These are phyloP conservation scores for Flueggea neowawraea DNA, from an alignment of 441 rosid species.

Conservation along the genomic window DNA sequence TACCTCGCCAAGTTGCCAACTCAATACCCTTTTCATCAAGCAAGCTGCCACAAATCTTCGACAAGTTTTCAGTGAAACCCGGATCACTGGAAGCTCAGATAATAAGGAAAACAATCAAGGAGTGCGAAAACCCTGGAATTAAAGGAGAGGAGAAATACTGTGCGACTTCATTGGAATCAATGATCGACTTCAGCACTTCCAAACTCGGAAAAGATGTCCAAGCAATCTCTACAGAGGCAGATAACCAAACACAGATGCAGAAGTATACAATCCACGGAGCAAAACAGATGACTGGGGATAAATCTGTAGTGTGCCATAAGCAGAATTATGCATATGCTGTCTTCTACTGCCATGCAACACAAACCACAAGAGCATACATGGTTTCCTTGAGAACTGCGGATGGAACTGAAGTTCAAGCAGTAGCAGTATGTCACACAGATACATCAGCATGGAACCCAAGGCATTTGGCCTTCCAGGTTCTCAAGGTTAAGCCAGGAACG, in stretches of 20 bases:
- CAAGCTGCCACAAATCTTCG: slow-evolving; percentile 44
- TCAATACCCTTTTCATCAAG: slow-evolving; percentile 64
- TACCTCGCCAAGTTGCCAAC: slow-evolving; percentile 49
- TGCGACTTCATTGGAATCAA: slow-evolving; percentile 73
- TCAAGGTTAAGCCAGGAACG: slow-evolving; percentile 77
- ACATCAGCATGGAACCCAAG: slow-evolving; percentile 90
- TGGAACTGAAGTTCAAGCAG: slow-evolving; percentile 59
- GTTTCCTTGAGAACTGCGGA: slow-evolving; percentile 58
- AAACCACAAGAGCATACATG: slow-evolving; percentile 40
- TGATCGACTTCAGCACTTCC: slow-evolving; percentile 62
- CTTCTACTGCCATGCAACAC: slow-evolving; percentile 73
- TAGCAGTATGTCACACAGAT: slow-evolving; percentile 76
- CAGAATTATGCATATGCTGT: slow-evolving; percentile 66
- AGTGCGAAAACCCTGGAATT: slow-evolving; percentile 57
- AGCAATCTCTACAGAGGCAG: slow-evolving; percentile 52
- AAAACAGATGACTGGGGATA: slow-evolving; percentile 32
- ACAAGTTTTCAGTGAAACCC: slow-evolving; percentile 36
- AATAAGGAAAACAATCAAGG: slow-evolving; percentile 58
- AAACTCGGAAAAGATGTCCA: slow-evolving; percentile 49
- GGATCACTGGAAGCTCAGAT: slow-evolving; percentile 54
- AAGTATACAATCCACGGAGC: slow-evolving; percentile 38
- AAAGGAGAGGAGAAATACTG: slow-evolving; percentile 67
- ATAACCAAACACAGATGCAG: slow-evolving; percentile 17
- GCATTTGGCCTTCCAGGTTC: slow-evolving; percentile 87
- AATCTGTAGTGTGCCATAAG: slow-evolving; percentile 80